Conservation (phyloP, 192 early-diverging fungal genomes). For the Podila clonocystis region DNA sequence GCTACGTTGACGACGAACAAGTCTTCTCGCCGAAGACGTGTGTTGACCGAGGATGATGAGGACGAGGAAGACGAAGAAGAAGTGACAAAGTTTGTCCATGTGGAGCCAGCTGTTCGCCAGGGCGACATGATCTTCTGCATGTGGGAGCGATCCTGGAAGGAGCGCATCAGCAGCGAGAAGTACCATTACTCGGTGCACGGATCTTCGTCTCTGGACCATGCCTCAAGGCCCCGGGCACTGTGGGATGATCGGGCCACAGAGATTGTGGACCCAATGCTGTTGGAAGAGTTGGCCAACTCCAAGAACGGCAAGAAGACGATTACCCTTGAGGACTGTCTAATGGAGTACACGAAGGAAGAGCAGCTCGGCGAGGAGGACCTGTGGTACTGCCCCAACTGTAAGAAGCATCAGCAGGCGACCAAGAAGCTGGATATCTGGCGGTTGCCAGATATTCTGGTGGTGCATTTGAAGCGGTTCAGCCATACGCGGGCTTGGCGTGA, state of each 20-base stretch:
- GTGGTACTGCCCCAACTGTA: conserved; percentile 91
- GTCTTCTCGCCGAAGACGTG: neutral
- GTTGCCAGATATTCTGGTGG: conserved; percentile 86
- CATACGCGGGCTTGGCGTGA: conserved; percentile 91
- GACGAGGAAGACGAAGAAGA: neutral
- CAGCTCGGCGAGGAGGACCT: conserved; percentile 89
- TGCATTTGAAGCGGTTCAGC: conserved; percentile 96
- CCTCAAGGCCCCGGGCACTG: neutral
- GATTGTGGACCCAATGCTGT: conserved; percentile 23
- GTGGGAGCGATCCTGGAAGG: conserved; percentile 24
- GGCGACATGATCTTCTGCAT: conserved; percentile 43
- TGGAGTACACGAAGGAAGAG: conserved; percentile 87
- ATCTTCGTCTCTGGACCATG: neutral
- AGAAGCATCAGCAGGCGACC: conserved; percentile 63
- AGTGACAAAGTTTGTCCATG: conserved; percentile 1
- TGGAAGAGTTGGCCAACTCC: conserved; percentile 9
- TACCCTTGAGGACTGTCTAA: conserved; percentile 84
- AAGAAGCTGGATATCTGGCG: conserved; percentile 84
- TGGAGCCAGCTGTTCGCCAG: conserved; percentile 15
- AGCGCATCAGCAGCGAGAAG: conserved; percentile 1
- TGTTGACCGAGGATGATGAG: neutral
- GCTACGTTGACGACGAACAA: neutral
- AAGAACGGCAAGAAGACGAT: conserved; percentile 54
- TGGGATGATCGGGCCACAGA: conserved; percentile 30
- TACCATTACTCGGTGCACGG: neutral